A percentile compares a stretch with the other conserved stretches of the same genome.
Evolutionary conservation across 345 rosid genomes (phyloP).

Genomic region (Hibiscus mutabilis): DNA sequence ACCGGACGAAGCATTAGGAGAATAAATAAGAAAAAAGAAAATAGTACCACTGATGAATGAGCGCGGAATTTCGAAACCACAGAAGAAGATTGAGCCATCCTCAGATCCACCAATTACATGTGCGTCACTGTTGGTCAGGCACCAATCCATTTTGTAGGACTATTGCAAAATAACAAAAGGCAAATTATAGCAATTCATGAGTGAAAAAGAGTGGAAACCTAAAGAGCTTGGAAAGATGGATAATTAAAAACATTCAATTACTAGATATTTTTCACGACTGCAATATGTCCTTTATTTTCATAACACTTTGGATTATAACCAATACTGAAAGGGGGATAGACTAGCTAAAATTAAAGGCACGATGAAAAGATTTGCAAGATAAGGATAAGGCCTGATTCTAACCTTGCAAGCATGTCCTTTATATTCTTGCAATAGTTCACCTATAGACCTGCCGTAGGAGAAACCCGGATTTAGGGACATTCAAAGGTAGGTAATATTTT

Average conservation of each 20-base stretch:
- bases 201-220: background rate
- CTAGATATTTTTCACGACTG: background rate
- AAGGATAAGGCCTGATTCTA: constrained; percentile 21
- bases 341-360: background rate
- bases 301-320: background rate
- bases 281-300: background rate
- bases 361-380: background rate
- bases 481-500: background rate
- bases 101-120: constrained; percentile 91
- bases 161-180: constrained; percentile 22
- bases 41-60: constrained; percentile 81
- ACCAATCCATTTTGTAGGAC: constrained; percentile 94
- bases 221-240: background rate
- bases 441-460: constrained; percentile 48
- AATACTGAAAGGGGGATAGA: background rate
- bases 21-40: background rate
- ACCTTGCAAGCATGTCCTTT: constrained; percentile 93
- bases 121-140: constrained; percentile 81
- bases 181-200: constrained; percentile 10
- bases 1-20: background rate
- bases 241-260: background rate
- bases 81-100: constrained; percentile 79
- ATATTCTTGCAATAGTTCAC: constrained; percentile 89
- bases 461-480: constrained; percentile 7
- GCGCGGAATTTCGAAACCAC: constrained; percentile 67